A percentile compares a stretch with the other conserved stretches of the same genome.
Evolutionary conservation across 176 grass and related monocot genomes (phyloP).

Genomic region (Cymbopogon citratus): DNA sequence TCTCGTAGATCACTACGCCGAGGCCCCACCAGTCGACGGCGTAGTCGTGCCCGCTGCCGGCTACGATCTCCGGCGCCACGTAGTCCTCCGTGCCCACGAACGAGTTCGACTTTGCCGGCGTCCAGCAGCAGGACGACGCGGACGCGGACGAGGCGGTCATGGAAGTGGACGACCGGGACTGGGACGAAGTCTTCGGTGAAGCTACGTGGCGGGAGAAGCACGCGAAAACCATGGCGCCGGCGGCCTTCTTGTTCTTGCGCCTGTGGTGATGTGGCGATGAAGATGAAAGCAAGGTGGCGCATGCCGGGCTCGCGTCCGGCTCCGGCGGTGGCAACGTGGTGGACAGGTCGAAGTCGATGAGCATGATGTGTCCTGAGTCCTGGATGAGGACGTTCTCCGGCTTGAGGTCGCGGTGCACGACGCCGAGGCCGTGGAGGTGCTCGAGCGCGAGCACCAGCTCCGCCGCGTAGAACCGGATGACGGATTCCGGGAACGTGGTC

Average conservation of each 20-base stretch:
- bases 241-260: slow-evolving; percentile 18
- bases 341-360: slow-evolving; percentile 88
- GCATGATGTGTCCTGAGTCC: slow-evolving; percentile 64
- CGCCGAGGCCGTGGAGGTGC: slow-evolving; percentile 64
- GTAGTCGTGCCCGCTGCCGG: slow-evolving; percentile 60
- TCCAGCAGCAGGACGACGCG: background rate
- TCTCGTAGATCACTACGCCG: slow-evolving; percentile 75
- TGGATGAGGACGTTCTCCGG: slow-evolving; percentile 74
- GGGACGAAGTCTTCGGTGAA: slow-evolving; percentile 23
- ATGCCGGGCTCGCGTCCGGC: background rate
- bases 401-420: slow-evolving; percentile 77
- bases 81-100: slow-evolving; percentile 95
- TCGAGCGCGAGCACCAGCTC: slow-evolving; percentile 75
- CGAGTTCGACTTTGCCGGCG: slow-evolving; percentile 55
- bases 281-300: background rate
- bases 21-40: slow-evolving; percentile 79
- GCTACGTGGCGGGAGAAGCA: slow-evolving; percentile 37
- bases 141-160: background rate
- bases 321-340: slow-evolving; percentile 20
- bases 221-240: background rate
- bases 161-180: background rate
- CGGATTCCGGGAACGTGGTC: slow-evolving; percentile 55
- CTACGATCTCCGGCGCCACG: slow-evolving; percentile 76
- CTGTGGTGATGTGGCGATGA: background rate
- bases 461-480: slow-evolving; percentile 74